Base-by-base conservation (phyloP, 768 basidiomycete genomes). In the Xanthoconium stramineum region DNA sequence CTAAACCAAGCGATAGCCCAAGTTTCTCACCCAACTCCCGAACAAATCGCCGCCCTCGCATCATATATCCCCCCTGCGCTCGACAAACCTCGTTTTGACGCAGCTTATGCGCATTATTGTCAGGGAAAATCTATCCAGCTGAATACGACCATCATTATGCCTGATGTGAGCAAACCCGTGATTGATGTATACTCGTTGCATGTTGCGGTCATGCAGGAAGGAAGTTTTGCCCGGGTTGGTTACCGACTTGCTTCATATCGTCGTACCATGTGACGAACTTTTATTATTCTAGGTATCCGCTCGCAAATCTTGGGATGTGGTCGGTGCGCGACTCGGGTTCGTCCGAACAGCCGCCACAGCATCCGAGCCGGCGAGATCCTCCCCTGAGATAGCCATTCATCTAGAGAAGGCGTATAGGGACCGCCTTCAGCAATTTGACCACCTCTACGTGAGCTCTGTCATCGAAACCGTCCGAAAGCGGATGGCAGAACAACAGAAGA, bases 151-250 rank as follows among this genome's bases (percentile, higher is more conserved):
- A 67, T 70, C 38, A n/a, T 67, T 9, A 69, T 72, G 65, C 61
- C 71, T 8, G 71, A 72, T 49, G 49, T 47, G 47, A 55, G 24
- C 19, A 69, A 24, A 47, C 64, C 66, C 3, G 63, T 62, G 44
- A 55, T 71, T 38, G 69, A 73, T 49, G 48, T 71, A 12, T 72
- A 71, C 39, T 58, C 66, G 2, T 50, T 69, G 49, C 69, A 71
- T 46, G 65, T 65, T 43, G 63, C 67, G 5, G 61, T 72, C 56
- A 73, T 71, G 71, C 67, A 70, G 48, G 65, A 67, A 57, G 69
- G 67, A 47, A 72, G 65, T 24, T 65, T 61, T 33, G 44, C 60
- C 12, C 62, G 67, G 66, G 69, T 72, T 47, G 11, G 61, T 69
- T 37, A 5, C 49, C 38, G 39, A 54, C 29, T 39, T 53, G 19